Evolutionary conservation across 2,329 filamentous ascomycete genomes (phyloP).

Genomic region (Mollisiaceae sp.): DNA sequence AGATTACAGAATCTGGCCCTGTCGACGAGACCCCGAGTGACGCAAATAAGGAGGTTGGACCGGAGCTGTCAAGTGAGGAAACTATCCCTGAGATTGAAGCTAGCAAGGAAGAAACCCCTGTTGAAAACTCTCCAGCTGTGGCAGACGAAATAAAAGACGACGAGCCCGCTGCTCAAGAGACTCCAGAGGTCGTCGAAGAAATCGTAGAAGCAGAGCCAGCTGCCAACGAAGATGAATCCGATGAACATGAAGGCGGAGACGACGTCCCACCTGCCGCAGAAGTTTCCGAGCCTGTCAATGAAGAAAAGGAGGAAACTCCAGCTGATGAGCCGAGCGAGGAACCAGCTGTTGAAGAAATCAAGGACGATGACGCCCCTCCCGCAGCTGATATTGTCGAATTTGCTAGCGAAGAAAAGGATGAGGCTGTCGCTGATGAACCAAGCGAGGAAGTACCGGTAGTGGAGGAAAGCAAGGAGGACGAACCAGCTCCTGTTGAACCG

Average conservation of each 20-base stretch:
- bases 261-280: not conserved
- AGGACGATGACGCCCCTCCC: not conserved
- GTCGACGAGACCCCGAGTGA: not conserved
- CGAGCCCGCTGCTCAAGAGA: not conserved
- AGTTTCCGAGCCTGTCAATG: not conserved
- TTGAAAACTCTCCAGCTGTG: not conserved
- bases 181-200: not conserved
- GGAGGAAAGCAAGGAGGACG: not conserved
- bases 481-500: not conserved
- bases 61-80: not conserved
- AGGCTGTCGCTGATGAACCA: no score
- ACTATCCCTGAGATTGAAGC: not conserved
- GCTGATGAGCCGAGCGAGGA: not conserved
- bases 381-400: not conserved
- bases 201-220: not conserved
- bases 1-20: not conserved
- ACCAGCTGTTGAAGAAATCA: not conserved
- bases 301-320: not conserved
- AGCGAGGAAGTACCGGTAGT: no score
- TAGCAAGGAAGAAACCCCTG: not conserved
- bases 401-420: not conserved
- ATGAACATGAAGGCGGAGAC: not conserved
- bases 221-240: not conserved
- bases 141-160: not conserved
- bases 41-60: not conserved